Evolutionary conservation across 2,329 filamentous ascomycete genomes (phyloP).

Genomic region (Colletotrichum australisinense): DNA sequence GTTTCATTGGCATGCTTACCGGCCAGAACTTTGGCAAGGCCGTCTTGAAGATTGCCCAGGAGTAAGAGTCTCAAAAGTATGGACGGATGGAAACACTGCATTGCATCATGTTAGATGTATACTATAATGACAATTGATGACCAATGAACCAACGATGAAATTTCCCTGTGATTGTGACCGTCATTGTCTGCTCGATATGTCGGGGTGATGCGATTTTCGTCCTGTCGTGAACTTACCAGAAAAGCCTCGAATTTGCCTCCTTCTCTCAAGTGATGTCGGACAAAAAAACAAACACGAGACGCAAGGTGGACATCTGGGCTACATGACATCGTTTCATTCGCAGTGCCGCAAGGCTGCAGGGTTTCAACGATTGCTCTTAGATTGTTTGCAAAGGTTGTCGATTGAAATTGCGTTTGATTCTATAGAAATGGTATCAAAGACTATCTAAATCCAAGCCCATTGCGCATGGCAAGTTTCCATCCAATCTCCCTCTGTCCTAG

Average conservation of each 20-base stretch:
- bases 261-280: too few species aligned
- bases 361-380: too few species aligned
- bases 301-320: too few species aligned
- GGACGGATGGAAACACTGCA: not conserved
- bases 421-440: not conserved
- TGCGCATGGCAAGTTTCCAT: not conserved
- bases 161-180: too few species aligned
- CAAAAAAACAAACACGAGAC: too few species aligned
- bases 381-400: not conserved
- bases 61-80: not conserved
- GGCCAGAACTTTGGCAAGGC: slow-evolving; percentile 92
- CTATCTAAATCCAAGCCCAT: not conserved
- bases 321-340: too few species aligned
- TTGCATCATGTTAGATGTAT: slow-evolving; percentile 2
- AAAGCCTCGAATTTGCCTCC: too few species aligned
- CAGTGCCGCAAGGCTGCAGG: too few species aligned
- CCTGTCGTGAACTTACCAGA: too few species aligned
- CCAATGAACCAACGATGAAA: not conserved
- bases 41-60: slow-evolving; percentile 69
- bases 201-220: too few species aligned
- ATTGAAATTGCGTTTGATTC: not conserved
- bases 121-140: slow-evolving; percentile 34
- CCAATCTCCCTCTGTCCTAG: not conserved
- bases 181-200: too few species aligned
- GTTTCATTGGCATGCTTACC: slow-evolving; percentile 78